A percentile compares a stretch with the other conserved stretches of the same genome.
These are phyloP conservation scores for Hypoxylon sp. DNA, from an alignment of 2,329 filamentous ascomycete species.

Conservation along the genomic window DNA sequence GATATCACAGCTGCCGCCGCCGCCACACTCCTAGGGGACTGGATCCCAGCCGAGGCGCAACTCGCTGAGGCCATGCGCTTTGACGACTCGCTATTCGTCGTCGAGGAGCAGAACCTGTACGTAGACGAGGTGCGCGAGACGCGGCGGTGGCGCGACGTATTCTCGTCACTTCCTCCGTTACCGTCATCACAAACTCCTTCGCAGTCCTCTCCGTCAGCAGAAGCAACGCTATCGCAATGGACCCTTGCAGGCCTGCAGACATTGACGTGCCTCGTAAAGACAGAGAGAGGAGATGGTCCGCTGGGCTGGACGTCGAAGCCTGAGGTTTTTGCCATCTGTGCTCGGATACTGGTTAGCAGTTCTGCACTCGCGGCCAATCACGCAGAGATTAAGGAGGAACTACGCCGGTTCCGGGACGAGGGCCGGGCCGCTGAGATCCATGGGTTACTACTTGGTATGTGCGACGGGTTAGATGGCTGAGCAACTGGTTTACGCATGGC, in stretches of 20 bases:
- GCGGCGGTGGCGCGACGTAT: slow-evolving; percentile 73
- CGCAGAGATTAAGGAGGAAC: slow-evolving; percentile 37
- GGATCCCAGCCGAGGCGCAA: slow-evolving; percentile 55
- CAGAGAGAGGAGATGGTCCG: slow-evolving; percentile 61
- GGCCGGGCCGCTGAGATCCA: slow-evolving; percentile 44
- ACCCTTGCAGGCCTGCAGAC: slow-evolving; percentile 63
- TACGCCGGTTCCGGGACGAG: slow-evolving; percentile 47
- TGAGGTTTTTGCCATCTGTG: slow-evolving; percentile 75
- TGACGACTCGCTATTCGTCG: slow-evolving; percentile 81
- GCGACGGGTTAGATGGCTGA: slow-evolving; percentile 29
- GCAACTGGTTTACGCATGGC: background rate
- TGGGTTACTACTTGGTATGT: slow-evolving; percentile 51
- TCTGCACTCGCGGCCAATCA: slow-evolving; percentile 52
- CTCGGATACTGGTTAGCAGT: slow-evolving; percentile 61
- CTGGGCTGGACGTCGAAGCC: slow-evolving; percentile 81
- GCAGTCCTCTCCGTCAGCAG: slow-evolving; percentile 18
- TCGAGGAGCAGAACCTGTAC: slow-evolving; percentile 96
- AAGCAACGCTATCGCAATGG: slow-evolving; percentile 62
- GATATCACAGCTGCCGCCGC: background rate
- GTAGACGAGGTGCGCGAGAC: slow-evolving; percentile 85
- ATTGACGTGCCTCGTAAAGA: slow-evolving; percentile 55
- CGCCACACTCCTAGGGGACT: slow-evolving; percentile 33
- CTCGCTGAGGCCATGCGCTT: slow-evolving; percentile 64
- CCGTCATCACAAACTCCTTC: background rate
- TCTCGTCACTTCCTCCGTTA: slow-evolving; percentile 52